Evolutionary conservation across 257 asterid species (phyloP).

Genomic region (Capsicum pubescens): DNA sequence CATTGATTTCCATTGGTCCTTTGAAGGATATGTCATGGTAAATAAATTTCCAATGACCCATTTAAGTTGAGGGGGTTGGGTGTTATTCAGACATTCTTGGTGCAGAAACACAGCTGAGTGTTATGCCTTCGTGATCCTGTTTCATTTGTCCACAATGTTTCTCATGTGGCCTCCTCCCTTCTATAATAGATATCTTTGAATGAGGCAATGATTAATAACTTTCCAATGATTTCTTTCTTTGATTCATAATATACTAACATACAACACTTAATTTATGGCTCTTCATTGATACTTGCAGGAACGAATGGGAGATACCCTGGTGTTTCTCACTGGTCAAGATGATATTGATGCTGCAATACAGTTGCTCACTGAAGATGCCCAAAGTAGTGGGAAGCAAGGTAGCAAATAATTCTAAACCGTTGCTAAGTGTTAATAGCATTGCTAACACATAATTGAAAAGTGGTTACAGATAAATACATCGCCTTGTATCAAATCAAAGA

Average conservation of each 20-base stretch:
- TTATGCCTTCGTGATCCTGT: neutral
- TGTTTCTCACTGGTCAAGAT: slow-evolving; percentile 96
- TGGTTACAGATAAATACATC: slow-evolving; percentile 12
- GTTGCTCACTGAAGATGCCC: slow-evolving; percentile 85
- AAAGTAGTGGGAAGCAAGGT: slow-evolving; percentile 64
- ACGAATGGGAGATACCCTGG: slow-evolving; percentile 86
- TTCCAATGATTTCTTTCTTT: slow-evolving; percentile 9
- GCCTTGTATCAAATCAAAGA: neutral
- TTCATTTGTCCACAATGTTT: neutral
- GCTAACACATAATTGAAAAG: neutral
- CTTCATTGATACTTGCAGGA: slow-evolving; percentile 52
- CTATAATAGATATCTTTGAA: neutral
- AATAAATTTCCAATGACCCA: neutral
- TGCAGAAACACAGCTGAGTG: slow-evolving; percentile 20
- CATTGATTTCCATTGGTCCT: neutral
- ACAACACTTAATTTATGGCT: slow-evolving; percentile 1
- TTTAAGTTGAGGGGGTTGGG: neutral
- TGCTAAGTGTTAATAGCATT: neutral
- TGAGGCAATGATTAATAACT: neutral
- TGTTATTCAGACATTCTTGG: slow-evolving; percentile 7
- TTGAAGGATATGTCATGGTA: neutral
- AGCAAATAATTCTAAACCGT: neutral
- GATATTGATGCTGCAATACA: slow-evolving; percentile 92
- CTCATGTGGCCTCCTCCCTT: neutral
- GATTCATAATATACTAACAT: slow-evolving; percentile 30